phyloP scores from a whole-genome alignment of 73 alveolate species.

The Tetrahymena thermophila region DNA sequence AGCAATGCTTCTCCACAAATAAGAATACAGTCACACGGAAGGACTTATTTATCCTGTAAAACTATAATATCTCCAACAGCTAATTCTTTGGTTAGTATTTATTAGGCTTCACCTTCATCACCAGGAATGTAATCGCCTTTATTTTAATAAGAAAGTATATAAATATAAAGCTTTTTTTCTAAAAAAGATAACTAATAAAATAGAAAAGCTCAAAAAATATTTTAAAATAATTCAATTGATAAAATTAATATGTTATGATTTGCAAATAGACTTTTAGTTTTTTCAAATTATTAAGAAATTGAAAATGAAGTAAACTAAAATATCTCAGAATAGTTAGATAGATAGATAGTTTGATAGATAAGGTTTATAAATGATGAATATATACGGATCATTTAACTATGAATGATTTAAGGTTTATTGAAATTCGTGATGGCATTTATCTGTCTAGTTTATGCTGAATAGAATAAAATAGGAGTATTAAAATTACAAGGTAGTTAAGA shows the following conservation, averaged over 20 bases:
- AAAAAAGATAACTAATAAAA: no score
- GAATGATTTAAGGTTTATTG: background rate
- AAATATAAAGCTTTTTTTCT: no score
- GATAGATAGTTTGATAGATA: no score
- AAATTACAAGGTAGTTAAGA: background rate
- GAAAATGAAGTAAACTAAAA: no score
- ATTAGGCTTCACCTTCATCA: background rate
- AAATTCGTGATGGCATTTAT: background rate
- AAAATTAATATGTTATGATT: no score
- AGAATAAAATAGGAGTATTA: background rate
- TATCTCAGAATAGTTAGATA: no score
- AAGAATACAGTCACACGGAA: conserved; percentile 69
- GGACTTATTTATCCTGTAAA: conserved; percentile 3
- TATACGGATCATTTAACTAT: background rate
- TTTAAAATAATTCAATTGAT: no score
- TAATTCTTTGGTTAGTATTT: conserved; percentile 1
- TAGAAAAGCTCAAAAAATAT: no score
- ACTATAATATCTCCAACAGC: conserved; percentile 37
- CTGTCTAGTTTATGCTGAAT: background rate
- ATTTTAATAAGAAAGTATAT: no score
- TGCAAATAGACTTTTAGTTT: no score
- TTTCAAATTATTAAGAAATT: no score
- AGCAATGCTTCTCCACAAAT: conserved; percentile 55
- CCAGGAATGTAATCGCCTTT: background rate
- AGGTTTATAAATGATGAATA: background rate